These are phyloP conservation scores for Platanthera guangdongensis DNA, from an alignment of 106 monocot species.

Conservation along the genomic window DNA sequence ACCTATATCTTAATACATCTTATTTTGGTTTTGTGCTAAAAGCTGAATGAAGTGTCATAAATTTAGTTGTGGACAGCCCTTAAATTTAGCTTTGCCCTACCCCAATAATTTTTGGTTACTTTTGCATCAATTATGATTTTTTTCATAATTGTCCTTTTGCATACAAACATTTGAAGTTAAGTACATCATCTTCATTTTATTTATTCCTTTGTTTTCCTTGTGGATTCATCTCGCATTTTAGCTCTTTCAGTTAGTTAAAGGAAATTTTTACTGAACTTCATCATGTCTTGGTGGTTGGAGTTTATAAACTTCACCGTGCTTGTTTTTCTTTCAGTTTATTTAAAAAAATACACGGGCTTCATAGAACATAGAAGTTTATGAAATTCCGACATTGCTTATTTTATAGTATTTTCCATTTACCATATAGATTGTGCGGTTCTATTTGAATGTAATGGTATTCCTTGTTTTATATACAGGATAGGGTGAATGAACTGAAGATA, in stretches of 20 bases:
- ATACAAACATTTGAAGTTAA: background rate
- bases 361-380: background rate
- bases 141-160: background rate
- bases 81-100: background rate
- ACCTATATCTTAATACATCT: too few species aligned
- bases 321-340: background rate
- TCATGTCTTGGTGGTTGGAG: background rate
- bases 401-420: background rate
- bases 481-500: constrained; percentile 40
- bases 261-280: background rate
- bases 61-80: background rate
- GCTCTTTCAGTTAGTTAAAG: background rate
- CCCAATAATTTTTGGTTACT: background rate
- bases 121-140: background rate
- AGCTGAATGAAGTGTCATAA: too few species aligned
- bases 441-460: background rate
- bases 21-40: too few species aligned
- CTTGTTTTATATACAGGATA: constrained; percentile 31
- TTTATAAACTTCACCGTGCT: background rate
- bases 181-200: background rate
- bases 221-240: background rate
- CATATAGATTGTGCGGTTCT: background rate
- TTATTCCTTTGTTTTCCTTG: background rate
- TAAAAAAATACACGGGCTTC: background rate
- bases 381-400: background rate